A percentile compares a stretch with the other conserved stretches of the same genome.
phyloP scores from a whole-genome alignment of 306 rosid species.

The Boehmeria nivea region DNA sequence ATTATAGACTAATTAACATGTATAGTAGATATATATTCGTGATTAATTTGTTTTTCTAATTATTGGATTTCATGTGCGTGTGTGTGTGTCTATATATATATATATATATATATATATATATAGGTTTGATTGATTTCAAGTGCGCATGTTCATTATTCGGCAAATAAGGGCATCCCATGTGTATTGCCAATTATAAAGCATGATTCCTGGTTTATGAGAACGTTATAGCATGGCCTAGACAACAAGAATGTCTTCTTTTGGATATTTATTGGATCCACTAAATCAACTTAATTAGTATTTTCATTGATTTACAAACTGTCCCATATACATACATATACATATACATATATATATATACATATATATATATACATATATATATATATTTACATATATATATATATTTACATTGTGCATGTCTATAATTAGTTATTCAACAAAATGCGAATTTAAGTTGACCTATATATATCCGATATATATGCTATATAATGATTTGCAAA shows the following conservation, averaged over 20 bases:
- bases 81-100: no score
- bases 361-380: neutral
- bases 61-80: no score
- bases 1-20: no score
- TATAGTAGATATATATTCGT: no score
- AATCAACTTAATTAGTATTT: neutral
- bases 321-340: no score
- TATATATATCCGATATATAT: neutral
- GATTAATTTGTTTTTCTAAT: no score
- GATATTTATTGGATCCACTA: neutral
- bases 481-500: no score
- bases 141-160: neutral
- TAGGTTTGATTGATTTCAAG: constrained; percentile 3
- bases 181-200: neutral
- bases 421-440: neutral
- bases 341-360: neutral
- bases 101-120: neutral
- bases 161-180: constrained; percentile 7
- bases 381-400: neutral
- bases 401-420: neutral
- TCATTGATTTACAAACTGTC: neutral
- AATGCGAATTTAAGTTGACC: constrained; percentile 1
- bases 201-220: neutral
- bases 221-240: constrained; percentile 2
- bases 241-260: constrained; percentile 9